Percentiles rank a stretch among this genome's conserved stretches.
These are phyloP conservation scores for Naegleria lovaniensis DNA, from an alignment of 208 protist species.

Conservation along the genomic window DNA sequence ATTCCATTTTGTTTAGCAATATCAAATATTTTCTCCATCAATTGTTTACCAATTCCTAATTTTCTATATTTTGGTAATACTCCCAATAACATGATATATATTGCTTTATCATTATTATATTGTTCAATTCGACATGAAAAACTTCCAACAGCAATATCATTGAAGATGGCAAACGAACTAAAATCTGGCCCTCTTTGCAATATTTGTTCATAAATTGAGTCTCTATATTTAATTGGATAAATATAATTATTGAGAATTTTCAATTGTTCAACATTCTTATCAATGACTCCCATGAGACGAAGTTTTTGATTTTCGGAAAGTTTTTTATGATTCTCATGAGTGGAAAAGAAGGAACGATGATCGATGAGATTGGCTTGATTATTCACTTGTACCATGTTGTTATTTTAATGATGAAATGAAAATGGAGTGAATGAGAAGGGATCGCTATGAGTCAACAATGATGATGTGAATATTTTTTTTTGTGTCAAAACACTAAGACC, in stretches of 20 bases:
- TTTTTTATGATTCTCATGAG: background rate
- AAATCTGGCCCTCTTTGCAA: background rate
- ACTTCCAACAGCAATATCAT: slow-evolving; percentile 3
- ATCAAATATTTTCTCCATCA: background rate
- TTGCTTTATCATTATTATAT: background rate
- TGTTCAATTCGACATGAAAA: background rate
- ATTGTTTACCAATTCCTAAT: background rate
- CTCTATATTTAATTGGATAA: background rate
- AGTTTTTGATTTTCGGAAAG: background rate
- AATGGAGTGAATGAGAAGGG: too few relatives aligned
- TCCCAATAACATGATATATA: background rate
- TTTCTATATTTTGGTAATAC: slow-evolving; percentile 14
- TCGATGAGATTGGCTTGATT: background rate
- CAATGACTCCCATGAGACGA: background rate
- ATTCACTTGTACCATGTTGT: background rate
- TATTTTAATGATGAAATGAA: too few relatives aligned
- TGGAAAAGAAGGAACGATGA: background rate
- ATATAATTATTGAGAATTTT: slow-evolving; percentile 21
- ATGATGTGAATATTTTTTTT: too few relatives aligned
- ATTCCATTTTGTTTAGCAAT: background rate
- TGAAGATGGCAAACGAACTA: background rate
- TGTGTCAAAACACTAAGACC: too few relatives aligned
- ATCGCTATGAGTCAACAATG: too few relatives aligned
- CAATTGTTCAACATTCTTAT: slow-evolving; percentile 19
- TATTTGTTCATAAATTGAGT: background rate